Evolutionary conservation across 345 rosid species (phyloP), one percentile per base, ranked within the genome.

Genomic region (Combretum micranthum): DNA sequence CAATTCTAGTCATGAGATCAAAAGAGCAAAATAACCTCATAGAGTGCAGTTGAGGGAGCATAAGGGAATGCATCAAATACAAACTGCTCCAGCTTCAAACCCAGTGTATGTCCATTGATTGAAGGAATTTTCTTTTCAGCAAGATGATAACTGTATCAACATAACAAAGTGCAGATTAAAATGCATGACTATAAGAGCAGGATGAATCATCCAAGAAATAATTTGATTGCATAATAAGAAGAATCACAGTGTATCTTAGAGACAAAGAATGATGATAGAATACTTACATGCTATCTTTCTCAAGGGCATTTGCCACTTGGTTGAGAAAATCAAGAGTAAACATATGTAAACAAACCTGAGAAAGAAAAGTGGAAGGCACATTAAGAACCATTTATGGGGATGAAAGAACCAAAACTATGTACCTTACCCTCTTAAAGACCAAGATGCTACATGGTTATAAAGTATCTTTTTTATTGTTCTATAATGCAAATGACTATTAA

Each of bases 291-390:
- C 92, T 77, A 74, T 89, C 99, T 79, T 83, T 93, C 79, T 93
- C 99, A 17, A 93, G 85, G 69, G 90, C 91, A 69, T 85, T 81
- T 43, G 88, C 90, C 50, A 89, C 99, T 81, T 93, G 99, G 62
- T 87, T 89, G 43, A 93, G 84, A 70, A 93, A 93, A 72, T 93
- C 99, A 83, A 89, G 62, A 64, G 91, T 80, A 68, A 93, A 93
- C 99, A 93, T 93, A 76, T 93, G 95, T 61, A 89, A 76, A 72
- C 99, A 93, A 58, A 89, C 94, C 99, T 93, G 88, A 57, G 58
- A 70, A 55, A 62, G 44, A 62, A 12, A 64, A 51, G n/a, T n/a
- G n/a, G 49, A 18, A 53, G 60, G 46, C 42, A 55, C 57, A 71
- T 43, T 56, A 42, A 52, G 25, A 20, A 5, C 15, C 14, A 16